Evolutionary conservation across 768 basidiomycete species (phyloP).

Genomic region (Trametes cingulata): DNA sequence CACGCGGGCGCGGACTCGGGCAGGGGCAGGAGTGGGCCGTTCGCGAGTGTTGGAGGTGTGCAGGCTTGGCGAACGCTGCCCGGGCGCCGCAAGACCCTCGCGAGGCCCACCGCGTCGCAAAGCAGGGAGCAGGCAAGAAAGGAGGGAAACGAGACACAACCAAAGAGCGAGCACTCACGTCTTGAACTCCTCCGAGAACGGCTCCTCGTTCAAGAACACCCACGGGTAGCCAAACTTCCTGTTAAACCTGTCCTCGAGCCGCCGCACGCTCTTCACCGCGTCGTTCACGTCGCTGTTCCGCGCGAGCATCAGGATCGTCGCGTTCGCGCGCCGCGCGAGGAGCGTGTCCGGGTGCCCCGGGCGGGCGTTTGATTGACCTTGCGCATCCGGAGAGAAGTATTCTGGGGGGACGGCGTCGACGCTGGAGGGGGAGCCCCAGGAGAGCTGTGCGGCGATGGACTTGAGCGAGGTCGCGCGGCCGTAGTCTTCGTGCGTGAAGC

Average conservation of each 20-base stretch:
- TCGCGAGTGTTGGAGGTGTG: too few species aligned
- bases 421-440: slow-evolving; percentile 18
- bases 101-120: too few species aligned
- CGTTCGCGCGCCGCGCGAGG: slow-evolving; percentile 31
- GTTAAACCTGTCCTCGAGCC: slow-evolving; percentile 90
- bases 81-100: too few species aligned
- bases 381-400: background rate
- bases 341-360: background rate
- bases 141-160: background rate
- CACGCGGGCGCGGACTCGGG: too few species aligned
- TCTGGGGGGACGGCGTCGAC: slow-evolving; percentile 1
- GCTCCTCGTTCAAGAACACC: slow-evolving; percentile 85
- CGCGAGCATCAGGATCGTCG: slow-evolving; percentile 51
- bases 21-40: too few species aligned
- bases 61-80: too few species aligned
- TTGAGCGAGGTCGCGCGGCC: slow-evolving; percentile 58
- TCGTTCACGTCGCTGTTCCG: slow-evolving; percentile 64
- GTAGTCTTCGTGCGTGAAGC: slow-evolving; percentile 65
- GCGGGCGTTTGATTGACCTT: background rate
- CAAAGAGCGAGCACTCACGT: slow-evolving; percentile 38
- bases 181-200: slow-evolving; percentile 77
- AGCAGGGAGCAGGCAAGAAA: background rate
- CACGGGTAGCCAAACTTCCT: slow-evolving; percentile 77
- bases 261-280: slow-evolving; percentile 63
- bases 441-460: slow-evolving; percentile 34